phyloP scores from a whole-genome alignment of 2,329 filamentous ascomycete genomes.

The Talaromyces sp. region DNA sequence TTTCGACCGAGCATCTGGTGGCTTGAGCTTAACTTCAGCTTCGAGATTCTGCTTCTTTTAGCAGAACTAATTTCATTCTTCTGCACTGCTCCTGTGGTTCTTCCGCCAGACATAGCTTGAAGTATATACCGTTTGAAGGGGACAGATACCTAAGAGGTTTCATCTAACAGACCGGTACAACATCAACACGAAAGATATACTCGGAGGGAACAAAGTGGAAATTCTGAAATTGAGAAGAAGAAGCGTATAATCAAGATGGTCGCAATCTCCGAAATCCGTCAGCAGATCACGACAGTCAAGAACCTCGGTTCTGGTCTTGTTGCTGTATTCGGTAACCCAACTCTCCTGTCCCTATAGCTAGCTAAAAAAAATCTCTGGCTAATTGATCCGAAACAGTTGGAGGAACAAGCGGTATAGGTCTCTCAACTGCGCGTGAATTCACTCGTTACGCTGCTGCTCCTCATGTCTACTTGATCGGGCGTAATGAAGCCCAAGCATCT shows the following conservation, averaged over 20 bases:
- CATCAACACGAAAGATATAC: no score
- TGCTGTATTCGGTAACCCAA: constrained; percentile 15
- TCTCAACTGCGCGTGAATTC: constrained; percentile 45
- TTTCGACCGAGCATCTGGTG: no score
- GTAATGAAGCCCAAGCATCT: constrained; percentile 32
- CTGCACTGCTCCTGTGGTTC: no score
- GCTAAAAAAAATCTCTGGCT: neutral
- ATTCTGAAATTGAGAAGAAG: no score
- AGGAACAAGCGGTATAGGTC: constrained; percentile 53
- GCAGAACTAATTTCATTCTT: no score
- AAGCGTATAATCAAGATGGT: constrained; percentile 8
- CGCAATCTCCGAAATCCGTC: constrained; percentile 10
- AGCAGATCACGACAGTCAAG: constrained; percentile 12
- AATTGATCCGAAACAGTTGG: constrained; percentile 30
- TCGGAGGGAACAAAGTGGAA: no score
- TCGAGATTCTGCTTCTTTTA: no score
- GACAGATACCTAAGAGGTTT: no score
- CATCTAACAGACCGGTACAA: no score
- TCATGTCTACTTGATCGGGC: constrained; percentile 50
- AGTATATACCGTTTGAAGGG: no score
- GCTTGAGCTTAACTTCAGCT: no score
- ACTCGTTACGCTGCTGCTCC: constrained; percentile 39
- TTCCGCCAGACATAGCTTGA: no score
- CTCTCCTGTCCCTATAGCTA: neutral
- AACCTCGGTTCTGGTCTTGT: constrained; percentile 15